Evolutionary conservation across 306 rosid species (phyloP).

Genomic region (Herpetospermum pedunculosum): DNA sequence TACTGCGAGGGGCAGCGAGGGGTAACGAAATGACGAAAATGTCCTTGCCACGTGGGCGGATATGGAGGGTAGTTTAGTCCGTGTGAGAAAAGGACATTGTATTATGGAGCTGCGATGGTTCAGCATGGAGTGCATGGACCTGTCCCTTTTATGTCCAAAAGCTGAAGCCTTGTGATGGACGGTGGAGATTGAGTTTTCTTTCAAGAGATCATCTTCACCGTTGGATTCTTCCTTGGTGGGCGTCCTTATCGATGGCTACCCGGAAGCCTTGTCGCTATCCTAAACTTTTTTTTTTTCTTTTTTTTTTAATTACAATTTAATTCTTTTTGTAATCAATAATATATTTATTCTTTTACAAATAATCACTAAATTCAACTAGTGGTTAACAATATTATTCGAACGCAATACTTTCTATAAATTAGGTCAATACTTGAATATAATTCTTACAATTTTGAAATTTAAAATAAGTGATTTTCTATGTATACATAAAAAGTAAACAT

Average conservation of each 20-base stretch:
- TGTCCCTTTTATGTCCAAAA: conserved; percentile 32
- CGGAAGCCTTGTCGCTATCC: conserved; percentile 19
- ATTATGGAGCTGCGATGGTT: conserved; percentile 28
- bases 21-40: conserved; percentile 6
- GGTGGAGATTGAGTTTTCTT: conserved; percentile 2
- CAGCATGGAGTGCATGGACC: conserved; percentile 33
- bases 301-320: background rate
- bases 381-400: no score
- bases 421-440: no score
- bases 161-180: conserved; percentile 17
- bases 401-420: no score
- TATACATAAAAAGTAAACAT: no score
- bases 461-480: no score
- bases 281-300: conserved; percentile 5
- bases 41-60: background rate
- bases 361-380: background rate
- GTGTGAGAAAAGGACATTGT: conserved; percentile 20
- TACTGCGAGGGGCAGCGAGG: conserved; percentile 4
- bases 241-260: conserved; percentile 22
- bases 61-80: conserved; percentile 24
- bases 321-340: background rate
- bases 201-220: conserved; percentile 9
- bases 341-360: background rate
- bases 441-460: no score
- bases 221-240: conserved; percentile 5